phyloP scores from a whole-genome alignment of 768 basidiomycete species.

The Hygrocybe coccinea region DNA sequence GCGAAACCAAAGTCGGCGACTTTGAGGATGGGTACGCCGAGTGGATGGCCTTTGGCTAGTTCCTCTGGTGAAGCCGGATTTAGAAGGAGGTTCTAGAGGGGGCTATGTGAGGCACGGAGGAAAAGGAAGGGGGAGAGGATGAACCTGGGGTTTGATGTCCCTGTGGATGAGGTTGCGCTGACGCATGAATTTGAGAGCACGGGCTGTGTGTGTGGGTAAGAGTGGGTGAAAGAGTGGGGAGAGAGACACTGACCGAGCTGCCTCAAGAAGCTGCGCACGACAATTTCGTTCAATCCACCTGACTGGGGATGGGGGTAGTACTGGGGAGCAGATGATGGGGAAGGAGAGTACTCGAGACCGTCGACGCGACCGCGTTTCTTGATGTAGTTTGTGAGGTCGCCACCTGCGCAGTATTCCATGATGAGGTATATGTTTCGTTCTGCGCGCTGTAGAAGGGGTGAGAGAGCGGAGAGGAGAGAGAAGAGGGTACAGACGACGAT shows the following conservation, averaged over 20 bases:
- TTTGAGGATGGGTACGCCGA: constrained; percentile 92
- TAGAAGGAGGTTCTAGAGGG: constrained; percentile 75
- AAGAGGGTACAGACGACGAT: constrained; percentile 59
- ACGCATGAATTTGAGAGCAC: constrained; percentile 89
- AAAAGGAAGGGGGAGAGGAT: constrained; percentile 2
- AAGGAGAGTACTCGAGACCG: constrained; percentile 75
- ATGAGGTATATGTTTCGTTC: constrained; percentile 86
- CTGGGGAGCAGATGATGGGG: constrained; percentile 61
- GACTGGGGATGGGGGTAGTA: constrained; percentile 90
- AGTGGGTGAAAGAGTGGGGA: background rate
- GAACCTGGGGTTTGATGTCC: constrained; percentile 93
- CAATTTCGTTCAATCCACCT: constrained; percentile 86
- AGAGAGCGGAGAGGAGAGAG: background rate
- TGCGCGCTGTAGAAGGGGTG: constrained; percentile 46
- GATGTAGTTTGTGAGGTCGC: constrained; percentile 94
- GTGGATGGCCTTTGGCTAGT: constrained; percentile 79
- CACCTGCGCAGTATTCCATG: constrained; percentile 96
- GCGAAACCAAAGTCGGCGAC: constrained; percentile 99
- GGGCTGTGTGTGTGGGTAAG: constrained; percentile 47
- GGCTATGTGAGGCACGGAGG: constrained; percentile 2
- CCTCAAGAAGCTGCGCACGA: constrained; percentile 85
- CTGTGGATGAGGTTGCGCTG: constrained; percentile 88
- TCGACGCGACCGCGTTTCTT: constrained; percentile 95
- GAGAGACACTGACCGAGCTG: constrained; percentile 63
- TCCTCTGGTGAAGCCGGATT: constrained; percentile 78